Conservation (phyloP, 176 grass and related monocot genomes). For the Musa beccarii region DNA sequence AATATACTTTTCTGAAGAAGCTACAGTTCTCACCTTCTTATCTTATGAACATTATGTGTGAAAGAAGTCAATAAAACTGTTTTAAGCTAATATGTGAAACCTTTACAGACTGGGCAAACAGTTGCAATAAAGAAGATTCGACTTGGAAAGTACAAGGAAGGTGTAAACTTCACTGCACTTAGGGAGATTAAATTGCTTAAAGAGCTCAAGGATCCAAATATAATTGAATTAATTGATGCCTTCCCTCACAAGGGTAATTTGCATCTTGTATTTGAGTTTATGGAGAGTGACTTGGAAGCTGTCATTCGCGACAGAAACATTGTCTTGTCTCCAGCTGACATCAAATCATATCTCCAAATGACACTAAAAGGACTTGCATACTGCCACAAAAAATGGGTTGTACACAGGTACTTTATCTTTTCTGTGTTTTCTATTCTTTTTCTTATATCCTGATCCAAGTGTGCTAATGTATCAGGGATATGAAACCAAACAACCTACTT, state of each 20-base stretch:
- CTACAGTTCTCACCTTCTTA: not conserved
- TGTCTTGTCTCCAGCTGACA: slow-evolving; percentile 77
- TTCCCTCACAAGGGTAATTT: slow-evolving; percentile 91
- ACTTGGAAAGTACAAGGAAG: slow-evolving; percentile 88
- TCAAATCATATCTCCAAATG: slow-evolving; percentile 95
- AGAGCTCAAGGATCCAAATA: slow-evolving; percentile 88
- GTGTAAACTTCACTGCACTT: slow-evolving; percentile 90
- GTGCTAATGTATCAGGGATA: slow-evolving; percentile 53
- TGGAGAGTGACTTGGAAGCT: slow-evolving; percentile 96
- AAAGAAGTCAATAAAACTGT: not conserved
- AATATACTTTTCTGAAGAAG: not conserved
- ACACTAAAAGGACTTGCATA: slow-evolving; percentile 83
- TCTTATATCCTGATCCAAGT: slow-evolving; percentile 8
- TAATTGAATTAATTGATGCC: slow-evolving; percentile 86
- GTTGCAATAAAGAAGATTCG: slow-evolving; percentile 94
- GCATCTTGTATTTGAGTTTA: slow-evolving; percentile 96
- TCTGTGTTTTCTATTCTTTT: slow-evolving; percentile 17
- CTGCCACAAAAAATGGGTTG: slow-evolving; percentile 94
- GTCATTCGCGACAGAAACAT: slow-evolving; percentile 87
- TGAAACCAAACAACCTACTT: slow-evolving; percentile 99
- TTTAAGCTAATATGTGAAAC: slow-evolving; percentile 18
- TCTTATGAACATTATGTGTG: not conserved
- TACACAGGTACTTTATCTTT: slow-evolving; percentile 70
- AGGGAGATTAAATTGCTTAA: slow-evolving; percentile 97
- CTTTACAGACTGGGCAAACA: slow-evolving; percentile 72